Percentiles rank a stretch among this genome's conserved stretches.
Conservation (phyloP, 495 filamentous ascomycete genomes). For the Penicillium herquei region DNA sequence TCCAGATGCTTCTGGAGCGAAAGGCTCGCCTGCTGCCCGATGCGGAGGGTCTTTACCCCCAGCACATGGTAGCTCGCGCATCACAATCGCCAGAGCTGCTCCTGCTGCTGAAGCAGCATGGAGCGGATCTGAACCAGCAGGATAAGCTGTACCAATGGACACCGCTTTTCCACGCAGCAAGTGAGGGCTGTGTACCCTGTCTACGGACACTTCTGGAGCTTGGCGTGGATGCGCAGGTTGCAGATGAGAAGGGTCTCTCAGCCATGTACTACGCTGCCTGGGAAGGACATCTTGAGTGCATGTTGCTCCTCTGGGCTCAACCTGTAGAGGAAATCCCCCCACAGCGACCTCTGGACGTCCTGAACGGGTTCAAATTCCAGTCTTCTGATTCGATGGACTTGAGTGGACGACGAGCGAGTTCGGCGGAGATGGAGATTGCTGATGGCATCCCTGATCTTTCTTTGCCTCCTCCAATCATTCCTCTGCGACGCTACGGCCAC, state of each 20-base stretch:
- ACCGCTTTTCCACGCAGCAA: constrained; percentile 91
- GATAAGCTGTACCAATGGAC: constrained; percentile 98
- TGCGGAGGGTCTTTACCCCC: constrained; percentile 95
- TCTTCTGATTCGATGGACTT: constrained; percentile 30
- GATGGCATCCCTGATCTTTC: constrained; percentile 92
- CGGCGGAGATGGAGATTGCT: constrained; percentile 67
- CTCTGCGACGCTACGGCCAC: constrained; percentile 89
- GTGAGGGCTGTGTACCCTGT: constrained; percentile 90
- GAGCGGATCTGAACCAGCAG: constrained; percentile 86
- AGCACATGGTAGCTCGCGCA: constrained; percentile 92
- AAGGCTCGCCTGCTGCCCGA: constrained; percentile 79
- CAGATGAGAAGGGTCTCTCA: constrained; percentile 88
- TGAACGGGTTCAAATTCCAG: constrained; percentile 37
- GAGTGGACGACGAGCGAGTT: constrained; percentile 48
- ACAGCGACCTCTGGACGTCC: constrained; percentile 33
- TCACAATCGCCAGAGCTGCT: constrained; percentile 77
- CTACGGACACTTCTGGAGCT: constrained; percentile 73
- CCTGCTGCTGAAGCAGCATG: constrained; percentile 75
- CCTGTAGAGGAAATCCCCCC: constrained; percentile 18
- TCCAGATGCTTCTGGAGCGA: constrained; percentile 76
- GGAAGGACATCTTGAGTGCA: constrained; percentile 95
- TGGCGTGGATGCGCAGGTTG: constrained; percentile 68
- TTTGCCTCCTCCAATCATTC: constrained; percentile 93
- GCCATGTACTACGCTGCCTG: constrained; percentile 98
- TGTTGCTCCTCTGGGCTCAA: constrained; percentile 76